phyloP scores from a whole-genome alignment of 352 stramenopile genomes.

The Phytopythium kandeliae region DNA sequence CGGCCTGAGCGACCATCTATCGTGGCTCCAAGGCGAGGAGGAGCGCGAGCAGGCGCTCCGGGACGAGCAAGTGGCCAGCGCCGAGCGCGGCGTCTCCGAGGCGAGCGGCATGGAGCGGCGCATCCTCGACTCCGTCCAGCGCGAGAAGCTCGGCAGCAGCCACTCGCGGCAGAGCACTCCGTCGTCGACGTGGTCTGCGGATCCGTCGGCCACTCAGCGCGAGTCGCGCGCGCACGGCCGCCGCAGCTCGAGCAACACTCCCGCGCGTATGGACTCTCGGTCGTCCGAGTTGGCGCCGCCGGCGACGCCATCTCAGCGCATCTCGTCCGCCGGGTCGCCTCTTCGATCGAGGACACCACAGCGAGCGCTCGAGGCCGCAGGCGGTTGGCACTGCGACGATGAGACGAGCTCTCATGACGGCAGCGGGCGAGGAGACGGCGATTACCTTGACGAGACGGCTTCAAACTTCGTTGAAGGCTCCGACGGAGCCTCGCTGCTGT shows the following conservation, averaged over 20 bases:
- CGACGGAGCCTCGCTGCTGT: not conserved
- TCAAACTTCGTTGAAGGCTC: not conserved
- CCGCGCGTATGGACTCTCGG: not conserved
- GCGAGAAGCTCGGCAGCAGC: conserved; percentile 6
- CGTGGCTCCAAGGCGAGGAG: conserved; percentile 30
- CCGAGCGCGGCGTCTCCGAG: conserved; percentile 12
- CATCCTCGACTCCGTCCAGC: conserved; percentile 24
- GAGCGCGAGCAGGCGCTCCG: conserved; percentile 14
- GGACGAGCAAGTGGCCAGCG: conserved; percentile 18
- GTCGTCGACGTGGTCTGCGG: not conserved
- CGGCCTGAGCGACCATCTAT: conserved; percentile 33
- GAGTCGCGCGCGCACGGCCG: not conserved
- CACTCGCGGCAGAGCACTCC: conserved; percentile 1
- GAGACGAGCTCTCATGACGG: not conserved
- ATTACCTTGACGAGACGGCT: not conserved
- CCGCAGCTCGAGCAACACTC: not conserved
- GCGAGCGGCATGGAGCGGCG: conserved; percentile 26
- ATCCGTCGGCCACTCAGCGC: not conserved
- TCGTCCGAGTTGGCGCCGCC: not conserved
- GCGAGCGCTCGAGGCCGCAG: not conserved
- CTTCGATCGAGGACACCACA: not conserved
- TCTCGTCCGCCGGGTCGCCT: conserved; percentile 2
- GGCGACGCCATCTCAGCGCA: not conserved
- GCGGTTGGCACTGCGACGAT: not conserved
- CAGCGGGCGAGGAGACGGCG: not conserved